phyloP scores from a whole-genome alignment of 2,329 filamentous ascomycete genomes.

The Ascochyta viciae-villosae region DNA sequence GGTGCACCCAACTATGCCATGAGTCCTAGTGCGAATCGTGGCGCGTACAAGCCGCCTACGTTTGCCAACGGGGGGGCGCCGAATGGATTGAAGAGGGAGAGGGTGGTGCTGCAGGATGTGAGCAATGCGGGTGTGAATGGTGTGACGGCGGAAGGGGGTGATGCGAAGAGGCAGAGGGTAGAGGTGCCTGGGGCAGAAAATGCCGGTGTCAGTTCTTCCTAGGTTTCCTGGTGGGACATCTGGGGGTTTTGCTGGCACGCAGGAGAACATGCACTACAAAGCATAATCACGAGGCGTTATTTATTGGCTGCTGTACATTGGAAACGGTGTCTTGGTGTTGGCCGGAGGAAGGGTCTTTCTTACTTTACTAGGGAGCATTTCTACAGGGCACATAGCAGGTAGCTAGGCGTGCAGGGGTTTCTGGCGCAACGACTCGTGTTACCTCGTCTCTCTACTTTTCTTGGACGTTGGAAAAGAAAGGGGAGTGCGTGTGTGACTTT shows the following conservation, averaged over 20 bases:
- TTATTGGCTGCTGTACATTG: neutral
- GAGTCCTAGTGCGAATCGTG: conserved; percentile 54
- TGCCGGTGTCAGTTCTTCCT: conserved; percentile 10
- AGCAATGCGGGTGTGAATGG: conserved; percentile 51
- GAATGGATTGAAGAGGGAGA: conserved; percentile 36
- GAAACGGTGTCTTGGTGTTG: conserved; percentile 4
- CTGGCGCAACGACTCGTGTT: neutral
- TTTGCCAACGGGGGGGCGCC: conserved; percentile 29
- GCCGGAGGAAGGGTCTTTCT: neutral
- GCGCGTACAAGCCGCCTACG: conserved; percentile 55
- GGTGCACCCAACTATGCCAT: conserved; percentile 41
- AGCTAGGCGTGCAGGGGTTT: neutral
- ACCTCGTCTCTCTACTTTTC: neutral
- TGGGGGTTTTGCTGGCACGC: neutral
- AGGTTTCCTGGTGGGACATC: neutral
- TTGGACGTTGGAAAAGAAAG: neutral
- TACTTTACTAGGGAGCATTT: conserved; percentile 10
- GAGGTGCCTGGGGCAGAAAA: conserved; percentile 39
- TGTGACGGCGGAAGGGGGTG: conserved; percentile 38
- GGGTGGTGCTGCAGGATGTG: conserved; percentile 53
- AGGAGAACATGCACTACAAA: neutral
- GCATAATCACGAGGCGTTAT: conserved; percentile 9
- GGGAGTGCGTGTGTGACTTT: neutral
- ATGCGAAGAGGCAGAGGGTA: conserved; percentile 52
- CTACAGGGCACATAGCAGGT: neutral